Evolutionary conservation across 2,329 filamentous ascomycete genomes (phyloP), one percentile per base, ranked within the genome.

Genomic region (Xylariaceae sp.): DNA sequence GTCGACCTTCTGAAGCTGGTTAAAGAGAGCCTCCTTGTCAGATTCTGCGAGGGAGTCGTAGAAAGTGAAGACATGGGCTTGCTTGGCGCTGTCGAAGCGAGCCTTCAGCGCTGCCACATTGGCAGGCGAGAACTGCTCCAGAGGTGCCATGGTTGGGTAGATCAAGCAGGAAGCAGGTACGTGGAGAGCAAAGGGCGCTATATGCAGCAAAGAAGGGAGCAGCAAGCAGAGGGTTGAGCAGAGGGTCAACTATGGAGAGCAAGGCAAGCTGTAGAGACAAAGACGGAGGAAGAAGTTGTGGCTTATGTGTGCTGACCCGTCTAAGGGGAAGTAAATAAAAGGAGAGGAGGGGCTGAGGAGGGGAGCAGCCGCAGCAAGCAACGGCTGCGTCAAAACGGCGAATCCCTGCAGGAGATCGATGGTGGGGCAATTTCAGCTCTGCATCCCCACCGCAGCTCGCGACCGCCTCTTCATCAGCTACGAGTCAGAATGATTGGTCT

Each of bases 11-110:
- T 75, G 73, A 40, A 96, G 75, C 64, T 96, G 92, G 52, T 82
- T 66, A 69, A 79, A 94, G 37, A 98, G 76, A 7, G 70, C 60
- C 28, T 79, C 78, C 66, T 94, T 86, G 45, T 95, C 87, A 33
- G 70, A 61, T 13, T 71, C 63, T 42, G 70, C 68, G 43, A 98
- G 80, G 42, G 80, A 74, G 55, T 95, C 86, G 68, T 84, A 94
- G 64, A 89, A 96, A 37, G 80, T 71, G 54, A 93, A 87, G 44
- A 93, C 83, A 46, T 94, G 87, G 37, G 75, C 82, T 62, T 94
- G 87, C 19, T 72, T 75, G 30, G 83, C 83, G 47, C 79, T 72
- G 42, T 73, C 67, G 64, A 89, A 94, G 57, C 81, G 83, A 44
- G 80, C 65, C 59, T 75, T 76, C 25, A 93, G 73, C 47, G 75